Evolutionary conservation across 1,284 basidiomycete species (phyloP).

Genomic region (Trametes versicolor): DNA sequence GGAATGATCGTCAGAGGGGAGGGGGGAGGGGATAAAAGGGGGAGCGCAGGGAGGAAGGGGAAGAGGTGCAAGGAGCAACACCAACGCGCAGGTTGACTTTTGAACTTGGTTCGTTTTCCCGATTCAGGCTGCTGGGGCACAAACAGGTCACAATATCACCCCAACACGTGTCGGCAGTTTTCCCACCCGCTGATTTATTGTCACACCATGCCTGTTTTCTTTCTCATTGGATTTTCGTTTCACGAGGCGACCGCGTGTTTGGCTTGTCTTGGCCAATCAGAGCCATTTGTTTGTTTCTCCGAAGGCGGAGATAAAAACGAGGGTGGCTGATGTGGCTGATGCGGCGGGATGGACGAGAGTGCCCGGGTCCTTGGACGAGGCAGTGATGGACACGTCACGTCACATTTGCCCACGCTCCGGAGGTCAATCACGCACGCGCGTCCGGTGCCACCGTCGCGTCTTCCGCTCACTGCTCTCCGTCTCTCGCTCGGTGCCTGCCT

Average conservation of each 20-base stretch:
- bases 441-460: conserved; percentile 31
- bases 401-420: conserved; percentile 18
- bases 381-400: conserved; percentile 33
- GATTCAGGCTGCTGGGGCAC: conserved; percentile 26
- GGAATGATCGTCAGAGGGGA: conserved; percentile 33
- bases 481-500: not conserved
- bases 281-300: conserved; percentile 19
- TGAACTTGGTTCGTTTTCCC: conserved; percentile 40
- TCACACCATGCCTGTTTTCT: conserved; percentile 27
- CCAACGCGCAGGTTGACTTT: conserved; percentile 35
- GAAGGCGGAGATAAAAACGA: conserved; percentile 29
- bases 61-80: conserved; percentile 29
- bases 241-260: conserved; percentile 26
- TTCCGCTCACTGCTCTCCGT: not conserved
- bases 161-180: conserved; percentile 38
- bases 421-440: conserved; percentile 32
- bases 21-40: conserved; percentile 29
- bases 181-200: conserved; percentile 33
- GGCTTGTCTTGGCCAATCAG: conserved; percentile 19
- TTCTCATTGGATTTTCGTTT: conserved; percentile 30
- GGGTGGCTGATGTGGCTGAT: conserved; percentile 32
- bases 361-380: too few species aligned
- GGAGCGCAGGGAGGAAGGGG: conserved; percentile 32
- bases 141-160: conserved; percentile 40
- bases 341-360: conserved; percentile 15